Base-by-base conservation (phyloP, 768 basidiomycete species). In the Daedalea quercina region DNA sequence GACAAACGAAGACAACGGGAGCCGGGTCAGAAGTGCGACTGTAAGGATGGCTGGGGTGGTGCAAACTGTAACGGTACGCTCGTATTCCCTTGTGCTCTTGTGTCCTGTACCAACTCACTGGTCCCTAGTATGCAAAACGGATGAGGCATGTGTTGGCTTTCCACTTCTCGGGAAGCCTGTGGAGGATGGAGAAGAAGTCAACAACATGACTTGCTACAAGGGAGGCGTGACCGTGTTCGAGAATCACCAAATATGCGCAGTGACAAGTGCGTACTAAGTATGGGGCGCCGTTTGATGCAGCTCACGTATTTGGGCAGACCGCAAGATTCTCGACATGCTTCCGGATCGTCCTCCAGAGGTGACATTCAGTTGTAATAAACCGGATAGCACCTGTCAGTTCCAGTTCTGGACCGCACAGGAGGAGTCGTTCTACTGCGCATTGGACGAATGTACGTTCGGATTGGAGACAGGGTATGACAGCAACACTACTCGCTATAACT, bases 171-270 rank as follows among this genome's bases (percentile, higher is more conserved):
- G 76, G 46, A 67, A 64, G 13, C 64, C 75, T 7, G 68, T 63
- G 22, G 64, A 64, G 13, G 62, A 67, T n/a, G 73, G 71, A 9
- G 72, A 71, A 22, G 55, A 65, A 4, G 62, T 66, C 1, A 68
- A 69, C 26, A 85, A 88, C 59, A 94, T 97, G 87, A 90, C 91
- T 1, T 98, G 96, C 66, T 95, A 96, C 76, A 88, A 77, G 51
- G 90, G 90, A 40, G 96, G 96, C 22, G 80, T 88, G 65, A 94
- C 92, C 0, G 88, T 99, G n/a, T 88, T 90, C 67, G 86, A 82
- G 66, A 94, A 96, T 59, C 92, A 94, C 68, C 95, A 99, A 67
- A 92, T 96, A 84, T 99, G 96, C 70, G 82, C 97, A 66, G 94
- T 99, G 31, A 99, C 96, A 11, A 98, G 94, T 95, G 64, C 60